Base-by-base conservation (phyloP, 2,329 filamentous ascomycete genomes). In the Penicillium sp. region DNA sequence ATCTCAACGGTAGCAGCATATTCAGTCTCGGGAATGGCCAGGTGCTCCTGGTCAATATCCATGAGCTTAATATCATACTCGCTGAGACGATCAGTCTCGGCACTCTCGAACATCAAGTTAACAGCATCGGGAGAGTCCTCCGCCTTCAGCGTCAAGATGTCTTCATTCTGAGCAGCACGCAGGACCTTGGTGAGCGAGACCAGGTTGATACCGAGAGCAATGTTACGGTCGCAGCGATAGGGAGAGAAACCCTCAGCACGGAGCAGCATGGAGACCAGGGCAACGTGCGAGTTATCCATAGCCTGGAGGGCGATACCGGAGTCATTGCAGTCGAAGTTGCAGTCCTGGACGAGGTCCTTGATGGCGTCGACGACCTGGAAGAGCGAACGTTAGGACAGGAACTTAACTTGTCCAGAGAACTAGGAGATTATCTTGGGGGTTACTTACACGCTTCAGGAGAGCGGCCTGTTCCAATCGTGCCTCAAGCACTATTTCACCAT, bases 271-370 rank as follows among this genome's bases (percentile, higher is more conserved):
- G 95, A 97, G 58, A 99, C 95, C 59, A 99, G 91, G 65, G 95
- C 95, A 73, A 99, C 95, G 82, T 99, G 95, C 55, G 93, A 98
- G 88, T 98, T 99, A 85, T 99, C 95, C 96, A 99, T 99, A 75
- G 95, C 95, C 82, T 99, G 95, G 60, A 99, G 91, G 56, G 94
- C 93, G 75, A 99, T 95, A 66, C 95, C 95, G 59, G 92, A 94
- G 86, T 99, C 96, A 90, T 98, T 99, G 90, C 96, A 99, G 86
- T 99, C 95, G 83, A 99, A 99, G 84, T 99, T 99, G 89, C 95
- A 99, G 83, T 99, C 95, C 82, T 98, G 95, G 58, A 99, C 95
- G 56, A 99, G 89, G 75, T 99, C 95, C 83, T 97, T 98, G 89
- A 99, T 97, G 73, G 96, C 92, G 79, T 99, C 96, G 75, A 99